A percentile compares a stretch with the other conserved stretches of the same genome.
These are phyloP conservation scores for Alternaria arborescens DNA, from an alignment of 2,329 filamentous ascomycete species.

Conservation along the genomic window DNA sequence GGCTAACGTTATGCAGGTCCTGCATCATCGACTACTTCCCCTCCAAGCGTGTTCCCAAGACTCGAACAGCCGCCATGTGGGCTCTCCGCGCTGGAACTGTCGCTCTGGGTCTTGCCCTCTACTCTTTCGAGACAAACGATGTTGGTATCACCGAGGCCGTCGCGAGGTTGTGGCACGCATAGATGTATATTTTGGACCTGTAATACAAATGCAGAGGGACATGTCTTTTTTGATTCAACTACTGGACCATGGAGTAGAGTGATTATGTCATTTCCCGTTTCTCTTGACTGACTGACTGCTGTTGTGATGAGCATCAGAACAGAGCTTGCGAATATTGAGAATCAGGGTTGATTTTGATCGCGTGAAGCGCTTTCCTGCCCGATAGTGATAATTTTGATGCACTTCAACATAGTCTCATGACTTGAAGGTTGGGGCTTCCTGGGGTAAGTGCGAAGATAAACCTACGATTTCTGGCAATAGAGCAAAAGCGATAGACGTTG, in stretches of 20 bases:
- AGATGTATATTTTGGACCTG: constrained; percentile 18
- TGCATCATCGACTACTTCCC: constrained; percentile 94
- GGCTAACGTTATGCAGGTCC: constrained; percentile 56
- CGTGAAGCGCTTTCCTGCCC: background rate
- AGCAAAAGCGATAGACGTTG: too few relatives aligned
- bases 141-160: constrained; percentile 91
- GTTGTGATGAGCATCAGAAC: background rate
- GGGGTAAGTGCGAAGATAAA: background rate
- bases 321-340: background rate
- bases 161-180: constrained; percentile 89
- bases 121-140: constrained; percentile 99
- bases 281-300: too few relatives aligned
- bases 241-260: background rate
- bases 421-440: background rate
- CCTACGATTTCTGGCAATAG: background rate
- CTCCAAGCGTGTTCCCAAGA: constrained; percentile 70
- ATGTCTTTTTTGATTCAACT: background rate
- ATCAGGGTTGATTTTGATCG: background rate
- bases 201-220: constrained; percentile 14
- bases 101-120: constrained; percentile 84
- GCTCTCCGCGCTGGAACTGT: constrained; percentile 79
- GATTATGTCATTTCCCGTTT: too few relatives aligned
- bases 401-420: background rate
- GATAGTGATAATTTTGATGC: background rate
- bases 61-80: constrained; percentile 76